Evolutionary conservation across 1,284 basidiomycete species (phyloP).

Genomic region (Leccinum laetum): DNA sequence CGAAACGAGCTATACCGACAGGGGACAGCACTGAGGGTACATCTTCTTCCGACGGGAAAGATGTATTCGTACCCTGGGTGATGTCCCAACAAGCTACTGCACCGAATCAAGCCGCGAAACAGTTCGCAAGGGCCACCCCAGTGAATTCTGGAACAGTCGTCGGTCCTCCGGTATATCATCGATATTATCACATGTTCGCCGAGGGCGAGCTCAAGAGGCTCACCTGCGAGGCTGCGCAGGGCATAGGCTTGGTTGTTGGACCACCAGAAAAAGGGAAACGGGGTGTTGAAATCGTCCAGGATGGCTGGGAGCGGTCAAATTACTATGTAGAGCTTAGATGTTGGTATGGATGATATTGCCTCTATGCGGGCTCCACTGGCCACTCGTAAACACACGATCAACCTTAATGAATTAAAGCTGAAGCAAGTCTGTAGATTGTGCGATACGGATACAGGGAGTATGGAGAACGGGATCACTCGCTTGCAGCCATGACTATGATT

Average conservation of each 20-base stretch:
- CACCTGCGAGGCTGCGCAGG: conserved; percentile 59
- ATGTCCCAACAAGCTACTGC: conserved; percentile 32
- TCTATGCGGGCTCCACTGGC: conserved; percentile 1
- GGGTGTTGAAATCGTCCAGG: conserved; percentile 67
- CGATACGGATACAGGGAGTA: conserved; percentile 27
- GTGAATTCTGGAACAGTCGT: not conserved
- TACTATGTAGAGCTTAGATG: conserved; percentile 72
- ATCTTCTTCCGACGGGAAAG: conserved; percentile 38
- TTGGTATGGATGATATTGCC: conserved; percentile 45
- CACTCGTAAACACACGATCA: not conserved
- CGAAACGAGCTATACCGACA: conserved; percentile 66
- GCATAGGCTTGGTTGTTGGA: conserved; percentile 57
- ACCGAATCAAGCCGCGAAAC: conserved; percentile 16
- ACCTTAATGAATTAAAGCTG: not conserved
- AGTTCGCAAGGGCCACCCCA: not conserved
- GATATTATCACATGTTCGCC: conserved; percentile 95
- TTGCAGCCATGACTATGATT: conserved; percentile 34
- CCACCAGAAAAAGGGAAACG: conserved; percentile 19
- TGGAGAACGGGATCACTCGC: conserved; percentile 27
- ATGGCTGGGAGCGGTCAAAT: conserved; percentile 88
- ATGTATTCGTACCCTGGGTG: conserved; percentile 79
- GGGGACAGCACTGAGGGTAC: not conserved
- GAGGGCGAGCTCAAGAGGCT: conserved; percentile 73
- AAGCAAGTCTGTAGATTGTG: conserved; percentile 24
- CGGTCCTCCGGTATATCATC: conserved; percentile 55